These are phyloP conservation scores for Danielozyma ontarioensis DNA, from an alignment of 805 yeast species.

Conservation along the genomic window DNA sequence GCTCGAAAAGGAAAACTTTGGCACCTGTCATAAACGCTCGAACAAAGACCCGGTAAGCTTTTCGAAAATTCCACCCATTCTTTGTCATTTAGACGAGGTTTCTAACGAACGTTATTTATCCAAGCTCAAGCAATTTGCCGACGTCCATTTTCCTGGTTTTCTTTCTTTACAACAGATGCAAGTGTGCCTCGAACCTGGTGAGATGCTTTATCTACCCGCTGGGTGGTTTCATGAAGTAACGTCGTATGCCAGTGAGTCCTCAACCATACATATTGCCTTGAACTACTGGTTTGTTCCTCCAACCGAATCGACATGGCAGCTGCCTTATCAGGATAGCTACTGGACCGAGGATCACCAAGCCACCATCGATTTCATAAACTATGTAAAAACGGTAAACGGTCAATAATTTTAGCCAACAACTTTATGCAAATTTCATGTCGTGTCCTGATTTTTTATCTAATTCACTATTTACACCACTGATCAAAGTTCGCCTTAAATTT, in stretches of 20 bases:
- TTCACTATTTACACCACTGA: too few species aligned
- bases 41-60: conserved; percentile 68
- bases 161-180: conserved; percentile 35
- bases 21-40: too few species aligned
- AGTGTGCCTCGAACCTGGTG: conserved; percentile 54
- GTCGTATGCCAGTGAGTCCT: conserved; percentile 43
- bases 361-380: conserved; percentile 17
- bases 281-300: conserved; percentile 79
- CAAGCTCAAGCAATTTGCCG: conserved; percentile 30
- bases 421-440: too few species aligned
- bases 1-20: too few species aligned
- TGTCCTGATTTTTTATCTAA: too few species aligned
- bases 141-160: conserved; percentile 46
- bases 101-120: conserved; percentile 17
- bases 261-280: conserved; percentile 49
- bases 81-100: conserved; percentile 56
- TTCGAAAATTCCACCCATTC: conserved; percentile 55
- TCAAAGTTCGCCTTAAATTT: too few species aligned
- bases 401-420: too few species aligned
- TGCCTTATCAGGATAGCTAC: conserved; percentile 44
- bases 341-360: conserved; percentile 51
- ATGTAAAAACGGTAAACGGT: too few species aligned
- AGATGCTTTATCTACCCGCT: conserved; percentile 65
- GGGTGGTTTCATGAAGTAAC: conserved; percentile 86
- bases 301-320: conserved; percentile 20